phyloP scores from a whole-genome alignment of 2,329 filamentous ascomycete species.

The Whalleya microplaca region DNA sequence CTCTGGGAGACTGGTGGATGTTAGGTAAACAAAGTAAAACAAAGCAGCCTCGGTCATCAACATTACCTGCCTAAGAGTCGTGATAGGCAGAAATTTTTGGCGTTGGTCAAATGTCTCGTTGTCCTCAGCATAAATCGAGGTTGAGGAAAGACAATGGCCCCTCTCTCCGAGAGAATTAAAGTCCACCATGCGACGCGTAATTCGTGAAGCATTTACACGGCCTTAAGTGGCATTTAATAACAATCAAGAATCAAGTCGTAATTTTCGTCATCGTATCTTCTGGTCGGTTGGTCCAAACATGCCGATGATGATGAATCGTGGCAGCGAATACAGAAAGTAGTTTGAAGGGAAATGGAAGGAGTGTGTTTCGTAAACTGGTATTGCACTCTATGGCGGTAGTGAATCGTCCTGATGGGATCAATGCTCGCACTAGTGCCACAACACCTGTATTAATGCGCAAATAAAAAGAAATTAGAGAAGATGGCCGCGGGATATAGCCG shows the following conservation, averaged over 20 bases:
- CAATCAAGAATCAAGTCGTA: constrained; percentile 44
- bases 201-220: constrained; percentile 42
- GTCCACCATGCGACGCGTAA: constrained; percentile 39
- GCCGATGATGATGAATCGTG: constrained; percentile 40
- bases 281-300: constrained; percentile 34
- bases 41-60: constrained; percentile 38
- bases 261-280: constrained; percentile 45
- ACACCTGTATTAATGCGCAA: constrained; percentile 30
- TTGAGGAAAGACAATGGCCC: constrained; percentile 27
- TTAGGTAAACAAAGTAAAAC: constrained; percentile 36
- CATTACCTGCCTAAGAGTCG: constrained; percentile 39
- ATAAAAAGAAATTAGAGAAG: constrained; percentile 10
- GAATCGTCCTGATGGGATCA: constrained; percentile 25
- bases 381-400: constrained; percentile 24
- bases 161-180: constrained; percentile 34
- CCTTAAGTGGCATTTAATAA: constrained; percentile 39
- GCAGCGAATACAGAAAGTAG: constrained; percentile 44
- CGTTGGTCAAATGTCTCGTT: constrained; percentile 38
- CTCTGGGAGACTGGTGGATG: constrained; percentile 28
- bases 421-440: constrained; percentile 26
- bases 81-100: constrained; percentile 35
- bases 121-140: constrained; percentile 34
- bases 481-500: constrained; percentile 4
- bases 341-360: constrained; percentile 31
- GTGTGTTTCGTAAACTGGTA: constrained; percentile 29